Percentiles rank a stretch among this genome's conserved stretches.
These are phyloP conservation scores for Phtheirospermum japonicum DNA, from an alignment of 257 asterid genomes.

Conservation along the genomic window DNA sequence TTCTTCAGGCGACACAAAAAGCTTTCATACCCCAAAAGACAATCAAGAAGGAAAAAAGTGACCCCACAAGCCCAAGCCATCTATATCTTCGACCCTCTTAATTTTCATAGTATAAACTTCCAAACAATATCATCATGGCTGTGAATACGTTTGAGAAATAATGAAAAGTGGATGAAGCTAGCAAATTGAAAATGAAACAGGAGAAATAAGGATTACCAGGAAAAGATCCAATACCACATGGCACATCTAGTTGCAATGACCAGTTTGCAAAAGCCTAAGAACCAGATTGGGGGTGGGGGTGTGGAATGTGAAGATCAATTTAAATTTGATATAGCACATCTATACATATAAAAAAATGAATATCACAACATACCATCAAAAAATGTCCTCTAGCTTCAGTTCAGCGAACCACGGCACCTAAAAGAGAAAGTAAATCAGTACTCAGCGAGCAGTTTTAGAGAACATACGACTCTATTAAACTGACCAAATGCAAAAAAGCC, in stretches of 20 bases:
- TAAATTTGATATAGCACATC: neutral
- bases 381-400: constrained; percentile 44
- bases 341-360: constrained; percentile 4
- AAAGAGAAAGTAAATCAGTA: constrained; percentile 29
- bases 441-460: constrained; percentile 21
- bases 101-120: neutral
- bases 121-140: constrained; percentile 1
- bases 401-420: constrained; percentile 99
- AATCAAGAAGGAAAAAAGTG: constrained; percentile 1
- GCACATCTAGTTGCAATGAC: constrained; percentile 22
- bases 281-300: neutral
- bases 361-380: constrained; percentile 37
- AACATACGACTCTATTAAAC: constrained; percentile 5
- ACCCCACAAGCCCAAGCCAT: neutral
- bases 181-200: neutral
- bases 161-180: constrained; percentile 19
- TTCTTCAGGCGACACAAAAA: too few species aligned
- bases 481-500: constrained; percentile 1
- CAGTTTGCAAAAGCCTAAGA: constrained; percentile 28
- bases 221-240: constrained; percentile 20
- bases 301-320: constrained; percentile 4
- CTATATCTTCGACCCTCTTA: neutral
- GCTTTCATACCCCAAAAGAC: neutral
- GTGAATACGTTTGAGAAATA: neutral
- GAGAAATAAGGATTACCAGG: constrained; percentile 33